Conservation (phyloP, 2,329 filamentous ascomycete species). For the Pseudocercospora fijiensis region DNA sequence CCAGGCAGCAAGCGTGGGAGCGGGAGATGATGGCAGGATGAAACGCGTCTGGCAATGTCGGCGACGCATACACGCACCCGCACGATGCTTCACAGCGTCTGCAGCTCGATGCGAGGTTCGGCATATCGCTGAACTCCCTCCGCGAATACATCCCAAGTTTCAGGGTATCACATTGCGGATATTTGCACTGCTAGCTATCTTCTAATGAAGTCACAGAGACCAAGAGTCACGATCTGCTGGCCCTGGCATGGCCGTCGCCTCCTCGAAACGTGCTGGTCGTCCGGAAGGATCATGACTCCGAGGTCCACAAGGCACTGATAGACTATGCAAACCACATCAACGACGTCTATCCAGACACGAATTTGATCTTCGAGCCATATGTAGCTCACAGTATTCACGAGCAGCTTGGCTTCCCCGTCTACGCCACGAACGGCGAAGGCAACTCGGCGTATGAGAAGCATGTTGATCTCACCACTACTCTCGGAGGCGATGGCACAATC, state of each 20-base stretch:
- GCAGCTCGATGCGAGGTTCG: constrained; percentile 49
- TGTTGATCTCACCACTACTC: constrained; percentile 82
- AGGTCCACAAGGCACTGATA: constrained; percentile 56
- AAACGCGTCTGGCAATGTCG: constrained; percentile 31
- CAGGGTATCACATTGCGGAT: constrained; percentile 49
- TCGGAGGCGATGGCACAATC: constrained; percentile 92
- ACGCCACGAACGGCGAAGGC: constrained; percentile 47
- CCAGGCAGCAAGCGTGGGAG: background rate
- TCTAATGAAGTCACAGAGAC: constrained; percentile 49
- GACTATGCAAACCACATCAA: constrained; percentile 69
- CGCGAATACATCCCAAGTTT: constrained; percentile 63
- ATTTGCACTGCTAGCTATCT: constrained; percentile 57
- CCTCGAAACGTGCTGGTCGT: constrained; percentile 68
- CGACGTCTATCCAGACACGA: constrained; percentile 74
- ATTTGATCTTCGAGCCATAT: constrained; percentile 77
- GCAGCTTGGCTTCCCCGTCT: constrained; percentile 70
- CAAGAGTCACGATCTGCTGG: constrained; percentile 59
- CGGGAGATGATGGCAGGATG: constrained; percentile 35
- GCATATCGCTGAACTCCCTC: constrained; percentile 52
- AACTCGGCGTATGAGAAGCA: constrained; percentile 66
- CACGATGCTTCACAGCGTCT: constrained; percentile 54
- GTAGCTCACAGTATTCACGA: constrained; percentile 71
- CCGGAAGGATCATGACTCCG: constrained; percentile 61
- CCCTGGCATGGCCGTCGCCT: constrained; percentile 65
- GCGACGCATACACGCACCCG: constrained; percentile 21